Percentiles rank a stretch among this genome's conserved stretches.
Evolutionary conservation across 257 asterid genomes (phyloP).

Genomic region (Apocynum venetum): DNA sequence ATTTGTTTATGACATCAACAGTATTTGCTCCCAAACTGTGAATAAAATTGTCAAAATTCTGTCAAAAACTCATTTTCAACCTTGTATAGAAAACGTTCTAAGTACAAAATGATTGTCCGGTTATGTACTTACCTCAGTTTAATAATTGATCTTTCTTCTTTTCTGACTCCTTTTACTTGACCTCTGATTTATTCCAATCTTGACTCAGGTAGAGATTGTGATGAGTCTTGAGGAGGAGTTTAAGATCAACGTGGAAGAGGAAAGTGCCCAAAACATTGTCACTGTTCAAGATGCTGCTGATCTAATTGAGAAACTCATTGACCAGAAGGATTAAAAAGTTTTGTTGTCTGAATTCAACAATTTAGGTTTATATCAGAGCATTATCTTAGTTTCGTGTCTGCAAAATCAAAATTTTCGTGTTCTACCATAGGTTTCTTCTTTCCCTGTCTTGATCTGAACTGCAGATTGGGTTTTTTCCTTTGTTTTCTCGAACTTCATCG

Average conservation of each 20-base stretch:
- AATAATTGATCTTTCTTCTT: not conserved
- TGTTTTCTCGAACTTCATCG: too few relatives aligned
- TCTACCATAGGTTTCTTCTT: too few relatives aligned
- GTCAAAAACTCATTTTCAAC: not conserved
- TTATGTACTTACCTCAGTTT: too few relatives aligned
- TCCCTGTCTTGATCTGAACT: too few relatives aligned
- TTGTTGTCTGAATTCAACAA: too few relatives aligned
- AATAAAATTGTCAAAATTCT: not conserved
- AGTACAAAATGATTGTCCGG: too few relatives aligned
- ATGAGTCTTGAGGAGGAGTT: not conserved
- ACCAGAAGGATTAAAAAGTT: not conserved
- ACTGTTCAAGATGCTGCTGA: not conserved
- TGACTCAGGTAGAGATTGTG: slow-evolving; percentile 1
- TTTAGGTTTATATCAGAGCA: too few relatives aligned
- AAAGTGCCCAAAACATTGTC: not conserved
- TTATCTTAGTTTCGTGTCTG: too few relatives aligned
- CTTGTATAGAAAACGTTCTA: not conserved
- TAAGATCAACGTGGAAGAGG: not conserved
- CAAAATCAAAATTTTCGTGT: too few relatives aligned
- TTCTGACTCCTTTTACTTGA: not conserved
- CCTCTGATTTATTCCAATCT: not conserved
- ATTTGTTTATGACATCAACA: not conserved
- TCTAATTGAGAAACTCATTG: not conserved
- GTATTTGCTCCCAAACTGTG: not conserved
- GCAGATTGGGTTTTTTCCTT: too few relatives aligned